These are phyloP conservation scores for Pythium dissimile DNA, from an alignment of 352 stramenopile species.

Conservation along the genomic window DNA sequence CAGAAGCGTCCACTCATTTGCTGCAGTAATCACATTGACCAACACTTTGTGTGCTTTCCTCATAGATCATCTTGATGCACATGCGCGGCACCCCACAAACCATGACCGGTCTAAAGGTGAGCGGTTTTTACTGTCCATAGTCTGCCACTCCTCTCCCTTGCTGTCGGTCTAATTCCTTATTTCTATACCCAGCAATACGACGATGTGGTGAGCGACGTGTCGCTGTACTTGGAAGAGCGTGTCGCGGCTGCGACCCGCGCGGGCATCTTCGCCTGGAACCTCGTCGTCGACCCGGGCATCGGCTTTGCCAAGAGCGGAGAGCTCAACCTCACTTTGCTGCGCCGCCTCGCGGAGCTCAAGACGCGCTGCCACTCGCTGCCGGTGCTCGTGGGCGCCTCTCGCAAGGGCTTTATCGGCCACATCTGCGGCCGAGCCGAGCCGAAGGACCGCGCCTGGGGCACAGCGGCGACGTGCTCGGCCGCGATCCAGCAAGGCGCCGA, in stretches of 20 bases:
- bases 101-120: constrained; percentile 88
- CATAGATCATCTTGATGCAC: constrained; percentile 95
- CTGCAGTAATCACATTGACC: too few relatives aligned
- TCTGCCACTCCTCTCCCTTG: too few relatives aligned
- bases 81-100: constrained; percentile 96
- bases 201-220: constrained; percentile 89
- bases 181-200: constrained; percentile 76
- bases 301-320: constrained; percentile 96
- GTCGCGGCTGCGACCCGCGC: constrained; percentile 70
- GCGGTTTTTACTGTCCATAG: too few relatives aligned
- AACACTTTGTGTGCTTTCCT: not conserved
- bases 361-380: constrained; percentile 39
- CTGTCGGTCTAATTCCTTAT: too few relatives aligned
- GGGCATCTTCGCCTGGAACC: constrained; percentile 92
- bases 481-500: constrained; percentile 73
- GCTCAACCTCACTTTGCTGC: constrained; percentile 91
- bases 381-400: constrained; percentile 88
- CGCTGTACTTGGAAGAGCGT: constrained; percentile 64
- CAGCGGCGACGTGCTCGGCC: constrained; percentile 89
- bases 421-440: constrained; percentile 84
- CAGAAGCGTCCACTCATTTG: too few relatives aligned
- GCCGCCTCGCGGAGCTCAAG: constrained; percentile 63
- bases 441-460: constrained; percentile 90
- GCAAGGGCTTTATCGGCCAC: constrained; percentile 97
- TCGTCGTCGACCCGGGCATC: constrained; percentile 96